These are phyloP conservation scores for Hypoxylon lienhwacheense DNA, from an alignment of 495 filamentous ascomycete genomes.

Conservation along the genomic window DNA sequence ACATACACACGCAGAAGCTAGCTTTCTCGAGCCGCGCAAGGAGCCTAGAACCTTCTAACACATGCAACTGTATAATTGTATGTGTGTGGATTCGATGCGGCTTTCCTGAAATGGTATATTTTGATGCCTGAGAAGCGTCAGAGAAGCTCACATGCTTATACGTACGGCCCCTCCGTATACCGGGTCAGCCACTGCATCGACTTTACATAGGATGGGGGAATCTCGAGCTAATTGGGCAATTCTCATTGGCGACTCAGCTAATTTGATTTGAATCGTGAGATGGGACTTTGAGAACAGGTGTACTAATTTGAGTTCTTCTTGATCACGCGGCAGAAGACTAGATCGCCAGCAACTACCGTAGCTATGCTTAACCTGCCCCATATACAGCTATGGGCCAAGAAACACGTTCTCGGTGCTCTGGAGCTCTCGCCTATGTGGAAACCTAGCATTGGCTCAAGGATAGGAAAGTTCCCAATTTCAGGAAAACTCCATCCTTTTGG, in stretches of 20 bases:
- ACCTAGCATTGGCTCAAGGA: conserved; percentile 21
- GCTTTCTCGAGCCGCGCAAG: background rate
- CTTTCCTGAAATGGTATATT: conserved; percentile 23
- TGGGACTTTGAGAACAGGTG: conserved; percentile 5
- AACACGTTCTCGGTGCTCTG: conserved; percentile 14
- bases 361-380: background rate
- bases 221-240: too few relatives aligned
- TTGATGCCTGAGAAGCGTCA: conserved; percentile 19
- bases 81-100: conserved; percentile 14
- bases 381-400: conserved; percentile 7
- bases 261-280: conserved; percentile 12
- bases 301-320: background rate
- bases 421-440: conserved; percentile 27
- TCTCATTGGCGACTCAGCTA: too few relatives aligned
- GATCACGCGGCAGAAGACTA: conserved; percentile 27
- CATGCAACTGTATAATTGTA: too few relatives aligned
- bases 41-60: conserved; percentile 29
- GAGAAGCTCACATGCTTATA: conserved; percentile 19
- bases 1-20: too few relatives aligned
- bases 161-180: conserved; percentile 3
- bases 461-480: conserved; percentile 1
- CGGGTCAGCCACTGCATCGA: conserved; percentile 10
- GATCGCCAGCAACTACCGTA: conserved; percentile 27
- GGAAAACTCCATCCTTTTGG: background rate
- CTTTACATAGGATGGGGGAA: too few relatives aligned